These are phyloP conservation scores for Boletus rubroflammeus DNA, from an alignment of 768 basidiomycete species.

Conservation along the genomic window DNA sequence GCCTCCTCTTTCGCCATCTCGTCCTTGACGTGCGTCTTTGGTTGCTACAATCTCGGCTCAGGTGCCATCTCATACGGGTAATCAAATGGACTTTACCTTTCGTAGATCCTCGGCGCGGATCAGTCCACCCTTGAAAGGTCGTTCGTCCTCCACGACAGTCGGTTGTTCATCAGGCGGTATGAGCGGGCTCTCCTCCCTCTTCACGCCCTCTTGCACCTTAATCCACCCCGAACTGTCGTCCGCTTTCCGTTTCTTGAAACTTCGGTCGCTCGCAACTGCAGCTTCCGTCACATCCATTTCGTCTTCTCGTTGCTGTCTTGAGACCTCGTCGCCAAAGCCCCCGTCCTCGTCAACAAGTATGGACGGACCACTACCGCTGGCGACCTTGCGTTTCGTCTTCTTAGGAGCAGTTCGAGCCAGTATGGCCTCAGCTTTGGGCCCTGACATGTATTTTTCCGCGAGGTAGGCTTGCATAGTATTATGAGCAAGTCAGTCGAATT, in stretches of 20 bases:
- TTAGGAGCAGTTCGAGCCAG: slow-evolving; percentile 57
- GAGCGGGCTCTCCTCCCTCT: slow-evolving; percentile 47
- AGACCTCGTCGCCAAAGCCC: slow-evolving; percentile 53
- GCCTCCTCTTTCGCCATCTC: slow-evolving; percentile 45
- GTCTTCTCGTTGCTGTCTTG: slow-evolving; percentile 51
- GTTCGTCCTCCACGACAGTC: slow-evolving; percentile 46
- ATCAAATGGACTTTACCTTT: slow-evolving; percentile 38
- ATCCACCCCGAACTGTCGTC: slow-evolving; percentile 61
- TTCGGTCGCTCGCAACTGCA: slow-evolving; percentile 68
- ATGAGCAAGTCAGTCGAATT: no score
- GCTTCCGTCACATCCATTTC: slow-evolving; percentile 53
- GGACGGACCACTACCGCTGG: slow-evolving; percentile 25
- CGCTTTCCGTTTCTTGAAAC: slow-evolving; percentile 72
- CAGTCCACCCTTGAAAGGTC: slow-evolving; percentile 68
- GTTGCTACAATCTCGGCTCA: slow-evolving; percentile 27
- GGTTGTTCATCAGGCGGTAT: slow-evolving; percentile 69
- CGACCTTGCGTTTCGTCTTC: slow-evolving; percentile 67
- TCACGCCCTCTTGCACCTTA: slow-evolving; percentile 53
- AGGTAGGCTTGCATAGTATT: slow-evolving; percentile 79
- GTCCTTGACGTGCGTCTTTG: slow-evolving; percentile 37
- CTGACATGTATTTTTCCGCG: slow-evolving; percentile 93
- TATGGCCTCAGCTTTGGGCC: slow-evolving; percentile 94
- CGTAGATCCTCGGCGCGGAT: slow-evolving; percentile 73
- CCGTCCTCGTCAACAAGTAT: slow-evolving; percentile 67
- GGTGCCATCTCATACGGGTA: not conserved